A percentile compares a stretch with the other conserved stretches of the same genome.
phyloP scores from a whole-genome alignment of 306 rosid species.

The Dalbergia oliveri region DNA sequence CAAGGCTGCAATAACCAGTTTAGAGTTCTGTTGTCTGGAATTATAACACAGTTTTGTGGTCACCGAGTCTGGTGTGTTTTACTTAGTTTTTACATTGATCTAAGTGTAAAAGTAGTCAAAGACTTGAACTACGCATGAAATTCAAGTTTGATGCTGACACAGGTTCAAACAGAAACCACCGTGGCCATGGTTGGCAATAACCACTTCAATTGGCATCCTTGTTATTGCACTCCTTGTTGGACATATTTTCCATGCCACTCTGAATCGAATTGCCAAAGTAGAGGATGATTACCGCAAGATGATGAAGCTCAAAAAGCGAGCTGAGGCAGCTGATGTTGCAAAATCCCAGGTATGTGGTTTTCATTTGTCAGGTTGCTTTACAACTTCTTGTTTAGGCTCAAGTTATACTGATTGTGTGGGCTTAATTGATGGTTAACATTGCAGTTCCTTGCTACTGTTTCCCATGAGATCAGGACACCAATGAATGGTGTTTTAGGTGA shows the following conservation, averaged over 20 bases:
- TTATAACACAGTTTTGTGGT: background rate
- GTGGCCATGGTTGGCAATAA: constrained; percentile 85
- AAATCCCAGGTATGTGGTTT: constrained; percentile 86
- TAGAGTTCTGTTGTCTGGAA: constrained; percentile 3
- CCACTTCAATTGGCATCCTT: constrained; percentile 78
- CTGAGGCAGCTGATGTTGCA: constrained; percentile 95
- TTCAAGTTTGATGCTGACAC: constrained; percentile 49
- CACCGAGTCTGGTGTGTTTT: background rate
- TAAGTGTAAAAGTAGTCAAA: constrained; percentile 30
- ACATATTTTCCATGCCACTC: constrained; percentile 83
- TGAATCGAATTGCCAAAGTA: constrained; percentile 87
- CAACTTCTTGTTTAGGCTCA: constrained; percentile 33
- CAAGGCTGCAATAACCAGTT: background rate
- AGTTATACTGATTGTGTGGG: constrained; percentile 14
- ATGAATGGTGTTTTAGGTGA: constrained; percentile 99
- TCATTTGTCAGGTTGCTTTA: background rate
- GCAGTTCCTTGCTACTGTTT: constrained; percentile 98
- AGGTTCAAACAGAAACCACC: constrained; percentile 95
- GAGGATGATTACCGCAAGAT: constrained; percentile 79
- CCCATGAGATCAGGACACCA: constrained; percentile 98
- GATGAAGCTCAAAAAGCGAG: constrained; percentile 87
- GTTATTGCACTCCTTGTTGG: constrained; percentile 86
- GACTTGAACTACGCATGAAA: constrained; percentile 36
- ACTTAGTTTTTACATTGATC: background rate
- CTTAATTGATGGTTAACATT: constrained; percentile 47